Base-by-base conservation (phyloP, 176 grass and related monocot genomes). In the Dendrocalamus sinicus region DNA sequence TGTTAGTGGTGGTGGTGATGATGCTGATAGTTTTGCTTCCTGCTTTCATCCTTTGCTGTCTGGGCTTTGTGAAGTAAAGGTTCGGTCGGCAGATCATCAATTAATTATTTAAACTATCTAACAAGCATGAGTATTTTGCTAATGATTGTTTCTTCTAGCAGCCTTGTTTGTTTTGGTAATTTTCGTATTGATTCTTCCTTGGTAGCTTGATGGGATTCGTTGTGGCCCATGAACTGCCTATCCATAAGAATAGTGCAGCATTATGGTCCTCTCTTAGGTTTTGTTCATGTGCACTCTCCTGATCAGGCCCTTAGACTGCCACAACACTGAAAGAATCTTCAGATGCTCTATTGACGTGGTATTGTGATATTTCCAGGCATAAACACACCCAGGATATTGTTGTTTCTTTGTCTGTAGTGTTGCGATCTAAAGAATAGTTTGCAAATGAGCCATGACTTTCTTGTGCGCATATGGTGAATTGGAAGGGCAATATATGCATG, bases 61-160 rank as follows among this genome's bases (percentile, higher is more conserved):
- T 64, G 23, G 22, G 75, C 37, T 71, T 79, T 70, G 65, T 78
- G 24, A 76, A 87, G 32, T 72, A 23, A 61, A 89, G 83, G 66
- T 86, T 76, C 5, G 65, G 32, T 46, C 32, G 52, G 51, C 52
- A 50, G 30, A 32, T 32, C 30, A 32, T 32, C 30, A 32, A 65
- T 69, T 61, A 45, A 80, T 75, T 73, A 81, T 87, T 65, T 45
- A 5, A 67, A 66, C 43, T 52, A 35, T 74, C 37, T 81, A 45
- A 12, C 10, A 65, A 24, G 15, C 70, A 80, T 14, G 58, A 81
- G 41, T 67, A 16, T 67, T 35, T 39, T 9, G 2, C 20, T 63
- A 40, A 9, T 62, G 22, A 28, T 82, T 81, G 14, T 46, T 74
- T 78, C 13, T 57, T 4, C 37, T 8, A 41, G 67, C 37, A 69